Evolutionary conservation across 164 flowering plant species (phyloP).

Genomic region (Aristolochia fimbriata): DNA sequence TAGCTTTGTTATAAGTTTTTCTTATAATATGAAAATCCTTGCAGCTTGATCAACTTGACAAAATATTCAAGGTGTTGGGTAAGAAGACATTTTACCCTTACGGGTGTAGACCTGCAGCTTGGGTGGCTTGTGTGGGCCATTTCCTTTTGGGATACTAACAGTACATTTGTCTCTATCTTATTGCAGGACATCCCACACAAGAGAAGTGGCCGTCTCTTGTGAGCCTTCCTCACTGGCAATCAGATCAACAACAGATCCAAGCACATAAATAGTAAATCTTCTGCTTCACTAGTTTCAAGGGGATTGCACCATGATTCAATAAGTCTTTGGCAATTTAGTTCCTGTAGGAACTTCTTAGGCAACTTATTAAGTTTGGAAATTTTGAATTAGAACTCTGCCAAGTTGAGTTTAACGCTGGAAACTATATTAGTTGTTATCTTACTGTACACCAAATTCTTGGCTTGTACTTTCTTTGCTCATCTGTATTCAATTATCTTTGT

Average conservation of each 20-base stretch:
- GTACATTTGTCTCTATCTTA: not conserved
- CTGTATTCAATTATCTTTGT: too few species aligned
- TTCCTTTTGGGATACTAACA: too few species aligned
- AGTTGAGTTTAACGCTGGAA: too few species aligned
- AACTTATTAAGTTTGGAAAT: too few species aligned
- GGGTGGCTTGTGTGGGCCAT: too few species aligned
- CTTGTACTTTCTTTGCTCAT: too few species aligned
- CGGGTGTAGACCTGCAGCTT: not conserved
- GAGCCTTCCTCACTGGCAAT: constrained; percentile 86
- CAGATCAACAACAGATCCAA: constrained; percentile 81
- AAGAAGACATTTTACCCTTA: constrained; percentile 10
- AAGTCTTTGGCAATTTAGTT: too few species aligned
- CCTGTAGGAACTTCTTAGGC: too few species aligned
- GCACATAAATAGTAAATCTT: constrained; percentile 64
- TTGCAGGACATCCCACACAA: constrained; percentile 81
- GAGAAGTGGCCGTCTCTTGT: constrained; percentile 96
- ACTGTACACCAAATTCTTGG: too few species aligned
- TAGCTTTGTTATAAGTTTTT: not conserved
- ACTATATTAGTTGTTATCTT: too few species aligned
- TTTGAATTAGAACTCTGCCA: too few species aligned
- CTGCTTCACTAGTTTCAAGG: not conserved
- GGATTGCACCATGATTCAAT: not conserved
- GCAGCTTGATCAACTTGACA: constrained; percentile 98
- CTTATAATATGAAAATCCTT: constrained; percentile 10
- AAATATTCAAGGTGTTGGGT: constrained; percentile 94